Base-by-base conservation (phyloP, 345 rosid species). In the Euphorbia peplus region DNA sequence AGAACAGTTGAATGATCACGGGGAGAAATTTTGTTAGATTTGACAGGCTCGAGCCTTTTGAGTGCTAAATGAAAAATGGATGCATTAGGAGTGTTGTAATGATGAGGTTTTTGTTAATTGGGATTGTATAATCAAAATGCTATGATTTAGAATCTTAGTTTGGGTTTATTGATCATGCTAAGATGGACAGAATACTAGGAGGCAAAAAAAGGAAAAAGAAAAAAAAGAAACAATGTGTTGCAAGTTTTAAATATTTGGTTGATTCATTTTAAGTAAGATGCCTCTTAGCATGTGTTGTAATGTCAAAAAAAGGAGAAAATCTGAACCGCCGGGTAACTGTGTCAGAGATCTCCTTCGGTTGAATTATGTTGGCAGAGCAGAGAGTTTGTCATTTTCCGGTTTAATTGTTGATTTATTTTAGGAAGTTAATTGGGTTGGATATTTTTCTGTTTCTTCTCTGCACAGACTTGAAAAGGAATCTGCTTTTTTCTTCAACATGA, bases 381-480 rank as follows among this genome's bases (percentile, higher is more conserved):
- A 16, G 68, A 13, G 8, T 37, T 61, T 50, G 22, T 52, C 13
- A 2, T 42, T 52, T 8, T 42, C 12, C 18, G 32, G 13, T 37
- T 44, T 18, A 48, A 25, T 24, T 50, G 19, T 50, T 51, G 48
- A 59, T 41, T 63, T 44, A 47, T 24, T n/a, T 50, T 19, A 48
- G 66, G 41, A n/a, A 42, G 15, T 70, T n/a, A 22, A 22, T 21
- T 48, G 32, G 50, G 52, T 21, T 62, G 60, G 63, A 30, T 42
- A 56, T 50, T 4, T 54, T 60, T 54, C 25, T 21, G 32, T 62
- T 24, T 56, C 59, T 68, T 53, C 4, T 26, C 46, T 24, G 51
- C 21, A 1, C 72, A 87, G 91, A 83, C 89, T 87, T 39, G 91
- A 87, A 81, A 87, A 87, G 74, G 91, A 87, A 73, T 84, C 91